These are phyloP conservation scores for Penicillium atrosanguineum DNA, from an alignment of 495 filamentous ascomycete genomes.

Conservation along the genomic window DNA sequence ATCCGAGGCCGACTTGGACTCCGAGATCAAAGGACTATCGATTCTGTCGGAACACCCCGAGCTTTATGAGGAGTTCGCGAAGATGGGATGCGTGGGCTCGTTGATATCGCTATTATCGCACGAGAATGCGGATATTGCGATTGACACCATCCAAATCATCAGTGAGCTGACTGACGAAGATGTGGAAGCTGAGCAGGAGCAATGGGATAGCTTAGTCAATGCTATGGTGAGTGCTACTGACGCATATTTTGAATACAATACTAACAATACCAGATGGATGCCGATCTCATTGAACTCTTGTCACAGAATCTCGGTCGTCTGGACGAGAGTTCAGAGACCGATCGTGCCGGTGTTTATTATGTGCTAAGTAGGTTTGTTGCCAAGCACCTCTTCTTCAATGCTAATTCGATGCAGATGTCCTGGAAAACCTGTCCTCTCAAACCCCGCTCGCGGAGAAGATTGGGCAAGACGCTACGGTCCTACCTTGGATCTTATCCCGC, in stretches of 20 bases:
- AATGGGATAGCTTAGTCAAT: constrained; percentile 81
- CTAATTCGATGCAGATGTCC: constrained; percentile 47
- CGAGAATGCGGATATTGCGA: constrained; percentile 97
- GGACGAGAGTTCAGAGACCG: constrained; percentile 74
- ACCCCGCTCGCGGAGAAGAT: constrained; percentile 64
- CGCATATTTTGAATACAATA: background rate
- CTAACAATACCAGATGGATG: constrained; percentile 53
- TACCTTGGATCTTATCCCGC: constrained; percentile 75
- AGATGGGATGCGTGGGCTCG: constrained; percentile 70
- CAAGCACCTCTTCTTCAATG: background rate
- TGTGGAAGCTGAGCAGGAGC: constrained; percentile 74
- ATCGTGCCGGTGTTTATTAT: constrained; percentile 83
- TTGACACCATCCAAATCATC: constrained; percentile 86
- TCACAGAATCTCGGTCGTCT: constrained; percentile 79
- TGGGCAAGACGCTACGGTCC: constrained; percentile 59
- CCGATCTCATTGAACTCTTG: constrained; percentile 79
- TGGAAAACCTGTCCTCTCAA: constrained; percentile 84
- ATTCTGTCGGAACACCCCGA: constrained; percentile 85
- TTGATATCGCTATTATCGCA: constrained; percentile 82
- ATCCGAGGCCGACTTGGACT: constrained; percentile 89
- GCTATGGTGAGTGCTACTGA: constrained; percentile 54
- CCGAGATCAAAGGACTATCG: constrained; percentile 82
- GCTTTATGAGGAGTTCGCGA: constrained; percentile 79
- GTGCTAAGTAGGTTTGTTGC: constrained; percentile 54
- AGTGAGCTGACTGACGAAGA: constrained; percentile 94